A percentile compares a stretch with the other conserved stretches of the same genome.
These are phyloP conservation scores for Arabis alpina DNA, from an alignment of 345 rosid species.

Conservation along the genomic window DNA sequence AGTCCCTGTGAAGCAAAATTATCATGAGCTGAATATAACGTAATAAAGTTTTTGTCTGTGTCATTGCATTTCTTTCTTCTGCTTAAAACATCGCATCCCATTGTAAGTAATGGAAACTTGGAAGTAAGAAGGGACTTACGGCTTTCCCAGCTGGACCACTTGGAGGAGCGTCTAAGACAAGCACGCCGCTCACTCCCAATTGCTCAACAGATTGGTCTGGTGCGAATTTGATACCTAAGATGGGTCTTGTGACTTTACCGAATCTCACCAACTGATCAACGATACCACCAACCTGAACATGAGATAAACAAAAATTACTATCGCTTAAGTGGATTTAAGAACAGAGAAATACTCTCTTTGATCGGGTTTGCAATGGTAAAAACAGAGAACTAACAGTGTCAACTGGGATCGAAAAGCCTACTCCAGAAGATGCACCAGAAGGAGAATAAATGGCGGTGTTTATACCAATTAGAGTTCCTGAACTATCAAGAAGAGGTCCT, in stretches of 20 bases:
- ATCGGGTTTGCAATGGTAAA: not conserved
- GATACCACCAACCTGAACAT: slow-evolving; percentile 80
- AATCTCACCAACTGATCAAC: slow-evolving; percentile 90
- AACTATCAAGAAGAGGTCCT: slow-evolving; percentile 94
- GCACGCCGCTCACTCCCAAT: slow-evolving; percentile 96
- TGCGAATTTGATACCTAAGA: slow-evolving; percentile 94
- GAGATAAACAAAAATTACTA: slow-evolving; percentile 18
- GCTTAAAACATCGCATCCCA: not conserved
- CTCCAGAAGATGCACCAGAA: slow-evolving; percentile 99
- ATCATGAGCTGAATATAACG: not conserved
- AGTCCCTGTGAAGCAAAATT: slow-evolving; percentile 63
- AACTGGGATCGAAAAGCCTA: slow-evolving; percentile 96
- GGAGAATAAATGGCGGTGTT: slow-evolving; percentile 98
- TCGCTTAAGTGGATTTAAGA: not conserved
- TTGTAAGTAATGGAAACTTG: not conserved
- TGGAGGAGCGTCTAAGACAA: slow-evolving; percentile 88
- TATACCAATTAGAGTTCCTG: slow-evolving; percentile 90
- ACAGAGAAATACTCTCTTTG: not conserved
- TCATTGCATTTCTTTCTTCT: not conserved
- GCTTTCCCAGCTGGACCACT: slow-evolving; percentile 99
- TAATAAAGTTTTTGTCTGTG: not conserved
- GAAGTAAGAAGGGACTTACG: slow-evolving; percentile 48
- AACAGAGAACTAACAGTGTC: slow-evolving; percentile 74
- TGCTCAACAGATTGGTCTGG: slow-evolving; percentile 98
- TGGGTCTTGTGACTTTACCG: slow-evolving; percentile 90